Percentiles rank a stretch among this genome's conserved stretches.
Conservation (phyloP, 345 rosid species). For the Garcia nutans region DNA sequence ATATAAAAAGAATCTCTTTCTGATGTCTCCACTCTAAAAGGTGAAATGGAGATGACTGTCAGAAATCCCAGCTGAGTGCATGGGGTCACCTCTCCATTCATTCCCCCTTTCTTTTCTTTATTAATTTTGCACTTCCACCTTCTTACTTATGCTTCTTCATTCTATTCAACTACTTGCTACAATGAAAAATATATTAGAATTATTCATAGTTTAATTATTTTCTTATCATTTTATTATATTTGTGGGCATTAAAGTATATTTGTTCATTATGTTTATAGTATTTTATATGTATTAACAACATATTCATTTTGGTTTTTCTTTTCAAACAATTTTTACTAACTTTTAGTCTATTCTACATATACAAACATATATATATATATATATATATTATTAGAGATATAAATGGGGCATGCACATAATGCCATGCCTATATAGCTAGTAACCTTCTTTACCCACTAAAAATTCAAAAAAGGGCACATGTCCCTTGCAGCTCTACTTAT, state of each 20-base stretch:
- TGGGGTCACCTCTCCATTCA: constrained; percentile 37
- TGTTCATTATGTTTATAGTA: too few species aligned
- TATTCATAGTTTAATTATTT: too few species aligned
- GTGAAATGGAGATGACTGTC: constrained; percentile 36
- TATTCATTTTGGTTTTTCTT: neutral
- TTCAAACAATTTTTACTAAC: too few species aligned
- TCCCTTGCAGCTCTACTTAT: constrained; percentile 1
- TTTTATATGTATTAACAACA: too few species aligned
- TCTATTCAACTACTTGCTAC: too few species aligned
- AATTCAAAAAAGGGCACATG: neutral
- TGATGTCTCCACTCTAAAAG: constrained; percentile 29
- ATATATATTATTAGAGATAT: too few species aligned
- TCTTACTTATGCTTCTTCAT: neutral
- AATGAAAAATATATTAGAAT: too few species aligned
- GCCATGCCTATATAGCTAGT: neutral
- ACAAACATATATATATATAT: too few species aligned
- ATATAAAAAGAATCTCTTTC: constrained; percentile 37
- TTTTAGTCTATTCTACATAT: too few species aligned
- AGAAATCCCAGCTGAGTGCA: too few species aligned
- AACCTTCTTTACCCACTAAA: neutral
- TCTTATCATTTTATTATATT: too few species aligned
- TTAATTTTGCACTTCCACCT: constrained; percentile 19
- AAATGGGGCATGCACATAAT: neutral
- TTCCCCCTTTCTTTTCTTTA: constrained; percentile 32
- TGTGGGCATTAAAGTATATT: too few species aligned